A percentile compares a stretch with the other conserved stretches of the same genome.
Conservation (phyloP, 2,329 filamentous ascomycete species). For the Metarhizium rileyi region DNA sequence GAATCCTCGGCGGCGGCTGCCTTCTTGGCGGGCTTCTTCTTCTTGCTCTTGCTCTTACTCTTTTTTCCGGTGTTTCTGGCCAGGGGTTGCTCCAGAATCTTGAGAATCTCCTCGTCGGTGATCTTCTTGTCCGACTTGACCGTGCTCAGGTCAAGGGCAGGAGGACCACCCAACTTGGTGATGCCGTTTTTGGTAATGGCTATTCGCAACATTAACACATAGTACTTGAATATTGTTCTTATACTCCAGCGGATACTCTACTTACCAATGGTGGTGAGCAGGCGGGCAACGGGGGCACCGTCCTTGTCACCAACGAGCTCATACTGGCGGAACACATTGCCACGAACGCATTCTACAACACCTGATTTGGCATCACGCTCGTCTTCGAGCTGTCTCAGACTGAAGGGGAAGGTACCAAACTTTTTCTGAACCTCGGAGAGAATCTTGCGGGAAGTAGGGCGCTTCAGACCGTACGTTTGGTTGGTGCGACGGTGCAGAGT, state of each 20-base stretch:
- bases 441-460: conserved; percentile 83
- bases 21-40: conserved; percentile 49
- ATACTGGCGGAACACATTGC: conserved; percentile 88
- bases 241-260: conserved; percentile 14
- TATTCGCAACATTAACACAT: conserved; percentile 26
- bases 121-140: conserved; percentile 97
- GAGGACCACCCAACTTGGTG: conserved; percentile 71
- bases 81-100: conserved; percentile 85
- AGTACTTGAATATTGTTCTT: neutral
- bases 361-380: conserved; percentile 94
- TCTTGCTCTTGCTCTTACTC: conserved; percentile 74
- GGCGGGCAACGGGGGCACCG: conserved; percentile 68
- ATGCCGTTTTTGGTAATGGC: conserved; percentile 97
- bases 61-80: conserved; percentile 83
- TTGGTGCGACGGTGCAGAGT: conserved; percentile 90
- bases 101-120: conserved; percentile 85
- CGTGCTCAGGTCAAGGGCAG: conserved; percentile 67
- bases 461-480: conserved; percentile 88
- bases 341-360: conserved; percentile 90
- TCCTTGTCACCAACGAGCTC: conserved; percentile 95
- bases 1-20: conserved; percentile 24
- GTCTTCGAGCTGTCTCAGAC: conserved; percentile 89
- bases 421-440: conserved; percentile 94
- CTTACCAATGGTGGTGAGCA: conserved; percentile 89
- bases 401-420: conserved; percentile 97